Conservation (phyloP, 2,329 filamentous ascomycete species). For the Xylariaceae sp. region DNA sequence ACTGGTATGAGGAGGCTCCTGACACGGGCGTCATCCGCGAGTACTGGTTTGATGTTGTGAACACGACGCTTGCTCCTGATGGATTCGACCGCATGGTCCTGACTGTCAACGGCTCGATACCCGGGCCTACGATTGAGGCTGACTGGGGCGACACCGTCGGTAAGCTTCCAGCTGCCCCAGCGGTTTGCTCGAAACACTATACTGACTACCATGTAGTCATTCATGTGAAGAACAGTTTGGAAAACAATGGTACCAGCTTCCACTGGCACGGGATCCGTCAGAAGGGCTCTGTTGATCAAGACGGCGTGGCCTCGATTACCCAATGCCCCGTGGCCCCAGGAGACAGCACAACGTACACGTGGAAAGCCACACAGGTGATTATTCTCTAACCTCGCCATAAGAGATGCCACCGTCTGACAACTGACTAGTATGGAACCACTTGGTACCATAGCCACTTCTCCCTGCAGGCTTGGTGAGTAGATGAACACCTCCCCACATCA, state of each 20-base stretch:
- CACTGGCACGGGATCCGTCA: slow-evolving; percentile 70
- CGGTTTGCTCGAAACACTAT: neutral
- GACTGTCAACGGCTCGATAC: slow-evolving; percentile 64
- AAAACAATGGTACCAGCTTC: slow-evolving; percentile 63
- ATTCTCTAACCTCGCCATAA: neutral
- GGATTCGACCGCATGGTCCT: slow-evolving; percentile 50
- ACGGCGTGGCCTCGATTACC: slow-evolving; percentile 60
- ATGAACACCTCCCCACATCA: neutral
- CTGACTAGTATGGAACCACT: slow-evolving; percentile 54
- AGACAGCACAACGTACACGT: slow-evolving; percentile 61
- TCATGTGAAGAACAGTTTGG: slow-evolving; percentile 61
- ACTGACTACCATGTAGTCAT: slow-evolving; percentile 47
- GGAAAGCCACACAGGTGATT: slow-evolving; percentile 52
- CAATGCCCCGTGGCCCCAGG: slow-evolving; percentile 61
- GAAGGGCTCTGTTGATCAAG: slow-evolving; percentile 57
- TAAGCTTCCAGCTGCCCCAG: slow-evolving; percentile 3
- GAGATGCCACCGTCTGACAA: slow-evolving; percentile 15
- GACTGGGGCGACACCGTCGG: slow-evolving; percentile 51
- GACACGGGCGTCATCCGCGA: slow-evolving; percentile 59
- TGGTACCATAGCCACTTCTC: slow-evolving; percentile 69
- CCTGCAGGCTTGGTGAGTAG: slow-evolving; percentile 42
- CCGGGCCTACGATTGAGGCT: slow-evolving; percentile 63
- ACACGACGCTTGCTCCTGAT: slow-evolving; percentile 53
- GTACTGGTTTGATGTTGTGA: slow-evolving; percentile 52
- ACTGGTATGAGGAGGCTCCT: slow-evolving; percentile 50